Percentiles rank a stretch among this genome's conserved stretches.
These are phyloP conservation scores for Picochlorum costavermella DNA, from an alignment of 139 green algal species.

Conservation along the genomic window DNA sequence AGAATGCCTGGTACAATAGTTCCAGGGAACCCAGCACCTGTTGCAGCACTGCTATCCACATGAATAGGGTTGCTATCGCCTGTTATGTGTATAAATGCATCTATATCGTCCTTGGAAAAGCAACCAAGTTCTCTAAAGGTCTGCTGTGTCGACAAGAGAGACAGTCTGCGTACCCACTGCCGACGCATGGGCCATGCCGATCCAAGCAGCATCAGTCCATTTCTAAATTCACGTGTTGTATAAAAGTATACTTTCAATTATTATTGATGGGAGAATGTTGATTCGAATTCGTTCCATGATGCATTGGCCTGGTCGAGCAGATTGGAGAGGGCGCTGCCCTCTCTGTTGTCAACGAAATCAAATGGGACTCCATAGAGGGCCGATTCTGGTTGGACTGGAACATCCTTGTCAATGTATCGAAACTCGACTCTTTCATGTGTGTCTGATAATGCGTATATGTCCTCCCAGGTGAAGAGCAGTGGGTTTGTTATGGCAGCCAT, in stretches of 20 bases:
- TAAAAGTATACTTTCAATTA: too few relatives aligned
- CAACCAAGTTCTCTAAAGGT: not conserved
- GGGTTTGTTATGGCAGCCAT: slow-evolving; percentile 62
- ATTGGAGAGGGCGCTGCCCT: slow-evolving; percentile 21
- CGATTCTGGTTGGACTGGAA: slow-evolving; percentile 24
- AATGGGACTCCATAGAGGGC: slow-evolving; percentile 41
- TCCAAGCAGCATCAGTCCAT: too few relatives aligned
- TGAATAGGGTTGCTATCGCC: slow-evolving; percentile 63
- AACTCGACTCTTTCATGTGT: slow-evolving; percentile 20
- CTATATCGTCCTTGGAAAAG: slow-evolving; percentile 41
- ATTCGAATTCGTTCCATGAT: not conserved
- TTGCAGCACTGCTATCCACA: not conserved
- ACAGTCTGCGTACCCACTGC: too few relatives aligned
- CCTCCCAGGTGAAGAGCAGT: slow-evolving; percentile 81
- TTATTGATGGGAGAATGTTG: too few relatives aligned
- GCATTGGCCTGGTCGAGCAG: slow-evolving; percentile 1
- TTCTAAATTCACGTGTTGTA: too few relatives aligned
- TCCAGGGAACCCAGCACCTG: slow-evolving; percentile 20
- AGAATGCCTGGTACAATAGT: slow-evolving; percentile 64
- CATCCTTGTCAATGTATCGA: slow-evolving; percentile 25
- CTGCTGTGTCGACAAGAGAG: too few relatives aligned
- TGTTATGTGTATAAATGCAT: slow-evolving; percentile 37
- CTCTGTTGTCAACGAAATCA: slow-evolving; percentile 39
- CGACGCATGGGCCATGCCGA: too few relatives aligned
- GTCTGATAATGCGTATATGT: slow-evolving; percentile 26